Percentiles rank a stretch among this genome's conserved stretches.
Evolutionary conservation across 192 early-diverging fungal species (phyloP).

Genomic region (Glomus cerebriforme): DNA sequence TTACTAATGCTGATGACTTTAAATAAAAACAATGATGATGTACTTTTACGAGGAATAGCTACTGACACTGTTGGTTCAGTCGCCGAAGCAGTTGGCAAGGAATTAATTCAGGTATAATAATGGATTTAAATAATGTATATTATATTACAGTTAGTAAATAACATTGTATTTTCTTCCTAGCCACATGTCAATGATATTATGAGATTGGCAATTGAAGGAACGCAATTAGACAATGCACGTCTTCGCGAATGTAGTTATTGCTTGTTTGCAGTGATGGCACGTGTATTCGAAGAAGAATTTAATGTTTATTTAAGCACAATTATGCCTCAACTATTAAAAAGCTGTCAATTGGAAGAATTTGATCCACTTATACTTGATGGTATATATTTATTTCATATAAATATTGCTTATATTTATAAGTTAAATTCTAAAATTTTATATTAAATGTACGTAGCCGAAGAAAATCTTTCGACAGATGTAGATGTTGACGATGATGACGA

Average conservation of each 20-base stretch:
- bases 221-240: slow-evolving; percentile 70
- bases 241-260: slow-evolving; percentile 85
- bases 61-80: slow-evolving; percentile 83
- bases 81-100: slow-evolving; percentile 85
- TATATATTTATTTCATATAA: background rate
- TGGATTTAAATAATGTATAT: background rate
- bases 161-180: background rate
- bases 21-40: slow-evolving; percentile 66
- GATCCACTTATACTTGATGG: slow-evolving; percentile 29
- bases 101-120: slow-evolving; percentile 58
- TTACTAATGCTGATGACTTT: slow-evolving; percentile 74
- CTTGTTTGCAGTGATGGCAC: slow-evolving; percentile 82
- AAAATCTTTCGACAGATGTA: slow-evolving; percentile 17
- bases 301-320: slow-evolving; percentile 71
- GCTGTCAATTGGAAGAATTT: slow-evolving; percentile 78
- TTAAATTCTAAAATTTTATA: background rate
- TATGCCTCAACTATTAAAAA: slow-evolving; percentile 79
- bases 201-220: slow-evolving; percentile 76
- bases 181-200: slow-evolving; percentile 77
- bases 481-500: slow-evolving; percentile 56
- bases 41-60: slow-evolving; percentile 81
- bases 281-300: slow-evolving; percentile 83
- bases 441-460: background rate
- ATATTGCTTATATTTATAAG: background rate
- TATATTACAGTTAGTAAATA: background rate